Percentiles rank a stretch among this genome's conserved stretches.
phyloP scores from a whole-genome alignment of 441 rosid species.

The Gossypium aridum region DNA sequence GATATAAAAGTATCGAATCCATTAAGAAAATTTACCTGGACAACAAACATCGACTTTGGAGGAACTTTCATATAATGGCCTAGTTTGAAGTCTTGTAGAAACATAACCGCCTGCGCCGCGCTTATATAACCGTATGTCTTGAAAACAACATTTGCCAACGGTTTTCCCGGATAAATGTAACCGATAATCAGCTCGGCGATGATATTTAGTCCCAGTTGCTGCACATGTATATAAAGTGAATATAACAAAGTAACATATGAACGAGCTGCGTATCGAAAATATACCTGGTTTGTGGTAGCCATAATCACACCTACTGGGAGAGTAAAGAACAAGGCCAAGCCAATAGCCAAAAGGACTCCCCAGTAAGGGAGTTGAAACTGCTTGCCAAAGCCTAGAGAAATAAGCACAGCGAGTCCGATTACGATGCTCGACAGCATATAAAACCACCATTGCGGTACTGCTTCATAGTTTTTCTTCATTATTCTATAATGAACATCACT shows the following conservation, averaged over 20 bases:
- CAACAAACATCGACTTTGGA: conserved; percentile 40
- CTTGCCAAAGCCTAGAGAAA: too few species aligned
- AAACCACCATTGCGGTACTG: too few species aligned
- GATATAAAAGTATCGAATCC: neutral
- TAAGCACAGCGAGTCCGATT: too few species aligned
- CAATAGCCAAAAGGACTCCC: conserved; percentile 12
- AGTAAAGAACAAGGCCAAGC: conserved; percentile 31
- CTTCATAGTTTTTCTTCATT: too few species aligned
- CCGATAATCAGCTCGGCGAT: conserved; percentile 45
- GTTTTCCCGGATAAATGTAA: conserved; percentile 42
- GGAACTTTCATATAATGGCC: conserved; percentile 55
- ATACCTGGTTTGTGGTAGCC: conserved; percentile 45
- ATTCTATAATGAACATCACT: too few species aligned
- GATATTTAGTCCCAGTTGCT: conserved; percentile 43
- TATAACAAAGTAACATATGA: neutral
- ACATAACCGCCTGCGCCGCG: conserved; percentile 33
- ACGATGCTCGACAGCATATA: too few species aligned
- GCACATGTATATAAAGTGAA: conserved; percentile 5
- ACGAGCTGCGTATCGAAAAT: neutral
- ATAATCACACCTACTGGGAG: conserved; percentile 38
- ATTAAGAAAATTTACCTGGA: conserved; percentile 31
- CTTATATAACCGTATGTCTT: conserved; percentile 39
- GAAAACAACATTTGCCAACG: conserved; percentile 41
- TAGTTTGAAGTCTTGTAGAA: conserved; percentile 40
- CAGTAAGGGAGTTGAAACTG: too few species aligned